Evolutionary conservation across 441 rosid genomes (phyloP), one percentile per base, ranked within the genome.

Genomic region (Gossypium gossypioides): DNA sequence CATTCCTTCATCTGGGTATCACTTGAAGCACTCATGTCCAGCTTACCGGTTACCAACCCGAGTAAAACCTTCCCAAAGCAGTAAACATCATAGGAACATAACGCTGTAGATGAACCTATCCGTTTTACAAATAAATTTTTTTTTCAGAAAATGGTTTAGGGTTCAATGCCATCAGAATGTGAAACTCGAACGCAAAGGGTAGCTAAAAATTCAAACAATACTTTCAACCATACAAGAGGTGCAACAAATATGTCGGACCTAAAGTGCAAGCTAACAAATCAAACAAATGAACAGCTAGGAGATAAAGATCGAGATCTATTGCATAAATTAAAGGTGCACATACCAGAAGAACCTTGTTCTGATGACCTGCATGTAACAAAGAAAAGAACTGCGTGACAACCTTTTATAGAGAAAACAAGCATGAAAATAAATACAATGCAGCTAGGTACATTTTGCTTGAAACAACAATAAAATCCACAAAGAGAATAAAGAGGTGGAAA

Each of bases 41-140:
- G 81, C 81, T 85, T 96, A 13, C 99, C 99, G 0, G 99, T 93
- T 27, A 96, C 97, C 73, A 96, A 87, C 84, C 94, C 99, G 2
- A 96, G 96, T 71, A 96, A 78, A 34, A 96, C 97, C 80, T 96
- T 96, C 65, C 99, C 99, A 6, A 96, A 96, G 81, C 99, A 91
- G 84, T 87, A 91, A 25, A 96, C 95, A 76, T 96, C 99, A 54
- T 89, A 86, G 54, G 97, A 56, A 44, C 99, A 96, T 50, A 79
- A 81, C 13, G 85, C 87, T 70, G 89, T 80, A 13, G 72, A 40
- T 34, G 85, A 75, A 78, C 88, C 97, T 92, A 85, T 3, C 3
- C 72, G 72, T 34, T 57, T 58, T 25, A 63, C 67, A 71, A 70
- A 72, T 13, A 69, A 69, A 54, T 68, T 46, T 2, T 25, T 72